These are phyloP conservation scores for Aspergillus sp. DNA, from an alignment of 2,329 filamentous ascomycete genomes.

Conservation along the genomic window DNA sequence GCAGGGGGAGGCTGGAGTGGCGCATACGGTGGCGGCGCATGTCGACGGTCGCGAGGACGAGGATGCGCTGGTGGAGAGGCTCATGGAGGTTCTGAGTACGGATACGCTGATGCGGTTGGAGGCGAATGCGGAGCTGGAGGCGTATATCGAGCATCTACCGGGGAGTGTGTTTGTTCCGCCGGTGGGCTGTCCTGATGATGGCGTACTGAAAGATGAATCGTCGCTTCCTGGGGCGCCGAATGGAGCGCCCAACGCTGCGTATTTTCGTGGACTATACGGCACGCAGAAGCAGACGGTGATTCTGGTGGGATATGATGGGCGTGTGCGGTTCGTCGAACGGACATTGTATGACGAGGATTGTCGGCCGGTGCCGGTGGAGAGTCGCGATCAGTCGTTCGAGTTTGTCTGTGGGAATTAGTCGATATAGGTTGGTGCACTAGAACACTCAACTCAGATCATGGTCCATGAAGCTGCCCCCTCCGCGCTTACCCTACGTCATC, in stretches of 20 bases:
- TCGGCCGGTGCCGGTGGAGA: neutral
- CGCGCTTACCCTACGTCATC: neutral
- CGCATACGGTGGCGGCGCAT: slow-evolving; percentile 45
- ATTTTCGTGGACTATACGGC: slow-evolving; percentile 53
- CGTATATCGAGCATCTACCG: slow-evolving; percentile 52
- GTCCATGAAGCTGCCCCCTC: neutral
- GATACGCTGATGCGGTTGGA: slow-evolving; percentile 54
- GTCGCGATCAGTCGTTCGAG: slow-evolving; percentile 9
- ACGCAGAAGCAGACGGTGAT: slow-evolving; percentile 62
- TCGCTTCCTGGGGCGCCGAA: slow-evolving; percentile 4
- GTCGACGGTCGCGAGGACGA: slow-evolving; percentile 41
- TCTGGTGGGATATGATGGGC: slow-evolving; percentile 50
- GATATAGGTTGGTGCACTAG: neutral
- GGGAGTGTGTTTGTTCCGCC: slow-evolving; percentile 59
- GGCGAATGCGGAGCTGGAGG: slow-evolving; percentile 47
- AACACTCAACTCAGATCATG: neutral
- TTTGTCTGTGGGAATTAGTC: slow-evolving; percentile 1
- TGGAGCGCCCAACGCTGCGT: slow-evolving; percentile 19
- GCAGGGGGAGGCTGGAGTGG: slow-evolving; percentile 51
- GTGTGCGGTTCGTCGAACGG: slow-evolving; percentile 56
- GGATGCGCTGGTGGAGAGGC: slow-evolving; percentile 43
- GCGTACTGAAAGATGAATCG: slow-evolving; percentile 23
- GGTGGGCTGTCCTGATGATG: slow-evolving; percentile 38
- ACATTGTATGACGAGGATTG: slow-evolving; percentile 54
- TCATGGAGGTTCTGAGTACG: slow-evolving; percentile 50